Percentiles rank a stretch among this genome's conserved stretches.
Evolutionary conservation across 148 eudicot species (phyloP).

Genomic region (Persicaria maculosa): DNA sequence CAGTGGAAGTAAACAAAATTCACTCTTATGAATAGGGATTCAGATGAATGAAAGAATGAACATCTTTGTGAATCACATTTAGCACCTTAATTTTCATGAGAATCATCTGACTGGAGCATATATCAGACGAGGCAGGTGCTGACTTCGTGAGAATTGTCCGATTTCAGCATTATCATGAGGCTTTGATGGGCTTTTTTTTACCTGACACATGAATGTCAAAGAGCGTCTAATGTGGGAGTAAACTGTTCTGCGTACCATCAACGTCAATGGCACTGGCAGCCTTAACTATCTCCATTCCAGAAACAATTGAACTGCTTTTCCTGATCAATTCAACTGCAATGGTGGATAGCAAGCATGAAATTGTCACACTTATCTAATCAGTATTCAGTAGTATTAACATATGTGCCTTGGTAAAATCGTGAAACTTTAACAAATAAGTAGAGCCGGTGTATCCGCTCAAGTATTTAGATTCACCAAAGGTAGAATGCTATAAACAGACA

Average conservation of each 20-base stretch:
- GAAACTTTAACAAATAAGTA: background rate
- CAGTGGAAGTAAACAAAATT: background rate
- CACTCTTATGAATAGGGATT: background rate
- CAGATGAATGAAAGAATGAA: slow-evolving; percentile 2
- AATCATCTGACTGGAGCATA: background rate
- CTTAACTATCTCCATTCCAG: slow-evolving; percentile 21
- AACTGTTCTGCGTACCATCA: slow-evolving; percentile 29
- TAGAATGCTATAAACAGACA: no score
- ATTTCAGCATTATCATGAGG: background rate
- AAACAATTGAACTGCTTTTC: slow-evolving; percentile 17
- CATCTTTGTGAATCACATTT: background rate
- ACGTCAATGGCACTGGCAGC: slow-evolving; percentile 24
- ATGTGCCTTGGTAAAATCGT: no score
- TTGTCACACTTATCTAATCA: background rate
- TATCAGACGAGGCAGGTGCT: background rate
- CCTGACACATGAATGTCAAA: background rate
- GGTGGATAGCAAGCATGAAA: background rate
- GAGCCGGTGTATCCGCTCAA: background rate
- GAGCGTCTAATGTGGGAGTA: slow-evolving; percentile 13
- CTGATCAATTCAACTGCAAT: slow-evolving; percentile 27
- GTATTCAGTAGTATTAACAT: background rate
- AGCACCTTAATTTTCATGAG: background rate
- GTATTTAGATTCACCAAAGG: background rate
- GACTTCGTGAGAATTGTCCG: background rate
- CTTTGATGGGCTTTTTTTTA: background rate